phyloP scores from a whole-genome alignment of 164 flowering plant genomes.

The Cinnamomum micranthum region DNA sequence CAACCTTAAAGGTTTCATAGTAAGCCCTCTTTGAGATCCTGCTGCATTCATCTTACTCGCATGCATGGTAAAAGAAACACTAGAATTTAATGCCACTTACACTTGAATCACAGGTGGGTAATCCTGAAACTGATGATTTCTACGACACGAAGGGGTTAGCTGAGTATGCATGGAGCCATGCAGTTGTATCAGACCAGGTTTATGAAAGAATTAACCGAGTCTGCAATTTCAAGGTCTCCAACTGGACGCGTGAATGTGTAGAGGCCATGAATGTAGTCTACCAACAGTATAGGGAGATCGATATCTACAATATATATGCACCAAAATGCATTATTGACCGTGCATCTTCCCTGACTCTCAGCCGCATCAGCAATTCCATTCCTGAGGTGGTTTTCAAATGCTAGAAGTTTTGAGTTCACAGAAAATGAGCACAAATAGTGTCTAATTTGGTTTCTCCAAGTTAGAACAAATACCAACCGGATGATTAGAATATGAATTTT shows the following conservation, averaged over 20 bases:
- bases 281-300: constrained; percentile 42
- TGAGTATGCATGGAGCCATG: constrained; percentile 76
- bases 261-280: constrained; percentile 31
- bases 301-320: constrained; percentile 65
- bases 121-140: constrained; percentile 58
- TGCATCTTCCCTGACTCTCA: not conserved
- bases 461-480: no score
- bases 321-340: constrained; percentile 34
- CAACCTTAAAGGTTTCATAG: constrained; percentile 68
- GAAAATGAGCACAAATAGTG: no score
- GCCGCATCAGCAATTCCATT: not conserved
- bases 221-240: constrained; percentile 40
- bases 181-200: constrained; percentile 50
- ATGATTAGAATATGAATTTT: no score
- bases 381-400: not conserved
- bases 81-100: not conserved
- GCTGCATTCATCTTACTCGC: not conserved
- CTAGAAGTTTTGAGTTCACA: not conserved
- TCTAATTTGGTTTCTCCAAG: no score
- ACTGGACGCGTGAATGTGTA: constrained; percentile 38
- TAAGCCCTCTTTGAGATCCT: constrained; percentile 11
- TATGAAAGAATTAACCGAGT: constrained; percentile 30
- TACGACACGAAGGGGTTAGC: constrained; percentile 50
- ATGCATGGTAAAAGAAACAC: no score
- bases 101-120: constrained; percentile 47